Evolutionary conservation across 1,139 yeast genomes (phyloP), one percentile per base, ranked within the genome.

Genomic region (Insectozyma bohioensis): DNA sequence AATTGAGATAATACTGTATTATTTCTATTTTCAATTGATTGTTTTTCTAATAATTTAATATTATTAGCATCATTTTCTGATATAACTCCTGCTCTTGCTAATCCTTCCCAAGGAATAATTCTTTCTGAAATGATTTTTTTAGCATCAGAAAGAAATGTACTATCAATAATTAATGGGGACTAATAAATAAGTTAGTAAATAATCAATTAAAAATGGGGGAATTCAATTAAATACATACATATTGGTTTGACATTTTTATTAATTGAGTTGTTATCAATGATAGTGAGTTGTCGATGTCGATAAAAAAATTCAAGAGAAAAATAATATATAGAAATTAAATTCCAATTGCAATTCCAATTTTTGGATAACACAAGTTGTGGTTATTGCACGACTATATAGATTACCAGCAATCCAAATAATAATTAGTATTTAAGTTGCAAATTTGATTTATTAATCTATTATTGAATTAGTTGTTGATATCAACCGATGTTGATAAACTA

Each of bases 71-170:
- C 88, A 40, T 76, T 80, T 34, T 71, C 71, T 13, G 79, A 61
- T 28, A 90, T 69, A 30, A 81, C 76, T 31, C 78, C 80, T 9
- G 94, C 82, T 41, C 95, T 74, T 12, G 86, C 80, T 49, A 84
- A 79, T 6, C 95, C 95, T 52, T 85, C 95, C 97, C 97, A 90
- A 16, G 95, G 95, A 40, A 90, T 78, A 20, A 94, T 83, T 45
- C 95, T 76, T 41, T 85, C 84, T 48, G 94, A 73, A 46, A 86
- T 80, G 44, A 80, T 80, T 48, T 75, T 71, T 49, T 86, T 78
- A 43, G 85, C 76, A 49, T 87, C 95, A 44, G 80, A 81, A 49
- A 86, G 68, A 52, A 78, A 80, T 30, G 72, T 72, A 57, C 85
- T 81, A 48, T 82, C 86, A 44, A 74, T 54, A 30, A 57, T 41